Conservation (phyloP, 192 early-diverging fungal species). For the Backusella psychrophila region DNA sequence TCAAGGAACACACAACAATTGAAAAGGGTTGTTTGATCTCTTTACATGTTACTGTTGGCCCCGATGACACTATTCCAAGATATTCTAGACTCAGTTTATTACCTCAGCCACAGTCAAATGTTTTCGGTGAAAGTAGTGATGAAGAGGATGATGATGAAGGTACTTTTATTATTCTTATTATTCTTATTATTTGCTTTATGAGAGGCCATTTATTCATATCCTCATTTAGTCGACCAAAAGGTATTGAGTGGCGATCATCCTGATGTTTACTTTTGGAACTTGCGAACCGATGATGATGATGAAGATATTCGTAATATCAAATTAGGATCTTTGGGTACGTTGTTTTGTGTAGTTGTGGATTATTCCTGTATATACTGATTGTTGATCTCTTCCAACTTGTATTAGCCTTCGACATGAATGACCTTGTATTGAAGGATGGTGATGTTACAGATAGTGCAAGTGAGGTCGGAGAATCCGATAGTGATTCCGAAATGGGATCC, state of each 20-base stretch:
- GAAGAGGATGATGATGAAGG: constrained; percentile 36
- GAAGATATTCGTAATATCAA: constrained; percentile 50
- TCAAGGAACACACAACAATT: constrained; percentile 67
- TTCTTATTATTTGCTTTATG: neutral
- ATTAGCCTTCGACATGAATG: constrained; percentile 49
- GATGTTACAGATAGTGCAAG: constrained; percentile 37
- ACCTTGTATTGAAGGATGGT: constrained; percentile 37
- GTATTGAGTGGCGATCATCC: constrained; percentile 54
- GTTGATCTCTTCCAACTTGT: neutral
- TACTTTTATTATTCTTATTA: neutral
- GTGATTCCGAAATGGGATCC: constrained; percentile 45
- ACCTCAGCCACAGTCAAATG: constrained; percentile 31
- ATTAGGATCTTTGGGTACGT: constrained; percentile 47
- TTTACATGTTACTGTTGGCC: constrained; percentile 66
- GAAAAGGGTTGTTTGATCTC: constrained; percentile 73
- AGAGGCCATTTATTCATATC: constrained; percentile 1
- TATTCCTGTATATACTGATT: neutral
- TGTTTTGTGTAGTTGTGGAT: neutral
- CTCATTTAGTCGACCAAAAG: constrained; percentile 23
- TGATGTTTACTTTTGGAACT: constrained; percentile 60
- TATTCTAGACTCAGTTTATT: constrained; percentile 62
- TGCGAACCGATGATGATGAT: constrained; percentile 53
- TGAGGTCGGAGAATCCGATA: constrained; percentile 31
- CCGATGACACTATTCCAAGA: constrained; percentile 62
- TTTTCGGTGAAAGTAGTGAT: constrained; percentile 45